Percentiles rank a stretch among this genome's conserved stretches.
These are phyloP conservation scores for Scedosporium boydii DNA, from an alignment of 2,329 filamentous ascomycete genomes.

Conservation along the genomic window DNA sequence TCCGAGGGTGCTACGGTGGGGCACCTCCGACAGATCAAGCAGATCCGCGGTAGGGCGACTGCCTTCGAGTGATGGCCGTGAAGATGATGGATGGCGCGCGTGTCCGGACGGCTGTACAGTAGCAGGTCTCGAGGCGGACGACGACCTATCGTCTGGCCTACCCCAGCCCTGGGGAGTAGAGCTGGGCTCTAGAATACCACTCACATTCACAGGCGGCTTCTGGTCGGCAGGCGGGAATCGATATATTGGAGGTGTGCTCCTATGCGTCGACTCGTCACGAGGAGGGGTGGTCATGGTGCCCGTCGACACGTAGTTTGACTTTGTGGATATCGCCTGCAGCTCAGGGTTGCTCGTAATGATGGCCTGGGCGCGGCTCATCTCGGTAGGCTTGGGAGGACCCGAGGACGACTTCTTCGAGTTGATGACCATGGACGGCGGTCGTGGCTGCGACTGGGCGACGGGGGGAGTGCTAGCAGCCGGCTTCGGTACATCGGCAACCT, in stretches of 20 bases:
- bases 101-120: constrained; percentile 4
- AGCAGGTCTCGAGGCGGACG: constrained; percentile 3
- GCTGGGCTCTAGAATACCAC: background rate
- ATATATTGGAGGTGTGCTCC: constrained; percentile 21
- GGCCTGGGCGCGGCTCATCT: constrained; percentile 51
- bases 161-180: background rate
- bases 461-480: constrained; percentile 10
- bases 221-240: constrained; percentile 31
- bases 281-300: constrained; percentile 67
- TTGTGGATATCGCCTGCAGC: constrained; percentile 40
- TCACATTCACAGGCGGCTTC: constrained; percentile 17
- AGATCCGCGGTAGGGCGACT: constrained; percentile 56
- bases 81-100: constrained; percentile 35
- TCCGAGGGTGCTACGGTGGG: constrained; percentile 32
- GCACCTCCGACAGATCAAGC: constrained; percentile 41
- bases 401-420: constrained; percentile 15
- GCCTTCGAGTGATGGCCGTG: constrained; percentile 62
- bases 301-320: constrained; percentile 33
- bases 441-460: background rate
- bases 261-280: constrained; percentile 2
- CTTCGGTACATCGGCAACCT: constrained; percentile 19
- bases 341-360: constrained; percentile 56
- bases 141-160: background rate
- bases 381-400: constrained; percentile 29
- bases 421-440: background rate